Evolutionary conservation across 1,139 yeast species (phyloP).

Genomic region (Debaryomyces subglobosus): DNA sequence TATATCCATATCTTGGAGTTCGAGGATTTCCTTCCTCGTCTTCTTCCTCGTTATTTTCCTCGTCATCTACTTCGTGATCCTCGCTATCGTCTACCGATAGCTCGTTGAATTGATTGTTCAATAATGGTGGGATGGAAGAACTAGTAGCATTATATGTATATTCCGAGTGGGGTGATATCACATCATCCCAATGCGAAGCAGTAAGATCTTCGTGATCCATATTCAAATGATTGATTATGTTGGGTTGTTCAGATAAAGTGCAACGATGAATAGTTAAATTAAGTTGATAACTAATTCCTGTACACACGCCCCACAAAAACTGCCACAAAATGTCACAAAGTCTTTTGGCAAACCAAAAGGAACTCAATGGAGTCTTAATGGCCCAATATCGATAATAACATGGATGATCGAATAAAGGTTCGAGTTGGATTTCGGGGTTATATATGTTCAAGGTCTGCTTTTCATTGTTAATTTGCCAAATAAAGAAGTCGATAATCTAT

Average conservation of each 20-base stretch:
- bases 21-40: conserved; percentile 8
- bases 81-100: conserved; percentile 25
- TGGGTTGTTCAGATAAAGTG: background rate
- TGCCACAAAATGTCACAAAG: background rate
- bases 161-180: conserved; percentile 24
- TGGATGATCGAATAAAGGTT: background rate
- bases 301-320: background rate
- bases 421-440: background rate
- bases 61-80: conserved; percentile 23
- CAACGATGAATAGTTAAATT: background rate
- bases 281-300: background rate
- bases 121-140: conserved; percentile 18
- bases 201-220: conserved; percentile 41
- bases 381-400: background rate
- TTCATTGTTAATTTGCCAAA: no score
- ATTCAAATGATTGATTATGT: conserved; percentile 4
- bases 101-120: conserved; percentile 31
- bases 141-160: conserved; percentile 14
- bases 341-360: background rate
- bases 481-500: no score
- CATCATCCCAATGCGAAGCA: conserved; percentile 45
- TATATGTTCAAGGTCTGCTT: no score
- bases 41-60: conserved; percentile 20
- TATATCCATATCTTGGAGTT: conserved; percentile 10
- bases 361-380: background rate